Conservation (phyloP, 1,284 basidiomycete species). For the Melanopsichium pennsylvanicum region DNA sequence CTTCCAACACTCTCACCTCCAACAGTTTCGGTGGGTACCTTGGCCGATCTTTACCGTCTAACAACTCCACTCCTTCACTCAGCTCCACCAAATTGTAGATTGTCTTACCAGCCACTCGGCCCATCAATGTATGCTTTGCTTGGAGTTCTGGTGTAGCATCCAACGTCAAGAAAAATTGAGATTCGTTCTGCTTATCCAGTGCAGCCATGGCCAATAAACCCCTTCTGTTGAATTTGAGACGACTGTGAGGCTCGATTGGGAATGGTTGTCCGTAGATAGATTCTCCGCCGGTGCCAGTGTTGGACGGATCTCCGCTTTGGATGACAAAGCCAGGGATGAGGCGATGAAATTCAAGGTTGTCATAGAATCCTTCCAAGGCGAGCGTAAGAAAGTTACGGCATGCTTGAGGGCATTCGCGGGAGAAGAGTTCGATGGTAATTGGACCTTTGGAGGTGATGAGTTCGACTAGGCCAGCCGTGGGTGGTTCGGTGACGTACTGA, state of each 20-base stretch:
- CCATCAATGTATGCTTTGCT: constrained; percentile 61
- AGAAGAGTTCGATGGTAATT: constrained; percentile 83
- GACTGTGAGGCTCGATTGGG: constrained; percentile 90
- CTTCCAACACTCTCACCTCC: constrained; percentile 82
- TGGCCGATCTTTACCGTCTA: constrained; percentile 76
- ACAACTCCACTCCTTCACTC: constrained; percentile 79
- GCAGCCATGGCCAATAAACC: constrained; percentile 94
- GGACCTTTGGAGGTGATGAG: constrained; percentile 79
- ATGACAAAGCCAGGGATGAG: constrained; percentile 87
- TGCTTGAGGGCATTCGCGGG: constrained; percentile 91
- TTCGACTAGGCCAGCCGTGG: constrained; percentile 84
- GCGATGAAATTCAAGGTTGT: constrained; percentile 90
- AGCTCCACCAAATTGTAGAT: constrained; percentile 71
- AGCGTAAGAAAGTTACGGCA: constrained; percentile 90
- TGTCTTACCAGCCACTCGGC: constrained; percentile 52
- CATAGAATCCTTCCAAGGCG: constrained; percentile 95
- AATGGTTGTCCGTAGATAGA: constrained; percentile 75
- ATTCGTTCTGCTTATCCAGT: constrained; percentile 66
- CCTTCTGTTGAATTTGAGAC: constrained; percentile 80
- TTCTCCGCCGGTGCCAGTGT: constrained; percentile 83
- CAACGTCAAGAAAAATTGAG: constrained; percentile 66
- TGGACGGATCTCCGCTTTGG: constrained; percentile 93
- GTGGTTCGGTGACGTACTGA: constrained; percentile 61
- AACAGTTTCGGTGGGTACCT: constrained; percentile 90
- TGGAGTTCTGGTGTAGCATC: constrained; percentile 63